Evolutionary conservation across 352 stramenopile genomes (phyloP).

Genomic region (Globisporangium yorkense): DNA sequence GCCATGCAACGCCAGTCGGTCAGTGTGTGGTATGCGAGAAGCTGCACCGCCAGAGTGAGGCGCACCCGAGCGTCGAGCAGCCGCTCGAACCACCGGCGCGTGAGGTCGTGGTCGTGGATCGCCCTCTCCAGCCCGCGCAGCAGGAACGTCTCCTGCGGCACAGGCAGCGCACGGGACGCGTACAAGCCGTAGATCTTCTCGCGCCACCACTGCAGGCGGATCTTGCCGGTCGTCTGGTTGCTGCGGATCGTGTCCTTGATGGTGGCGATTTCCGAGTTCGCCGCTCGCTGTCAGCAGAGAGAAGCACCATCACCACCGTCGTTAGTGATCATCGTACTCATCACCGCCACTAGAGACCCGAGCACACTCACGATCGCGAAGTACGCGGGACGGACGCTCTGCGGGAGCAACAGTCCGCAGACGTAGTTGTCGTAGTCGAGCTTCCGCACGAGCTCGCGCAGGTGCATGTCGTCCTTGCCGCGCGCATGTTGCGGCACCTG

Average conservation of each 20-base stretch:
- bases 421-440: conserved; percentile 84
- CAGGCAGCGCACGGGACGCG: conserved; percentile 7
- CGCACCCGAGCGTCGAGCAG: conserved; percentile 79
- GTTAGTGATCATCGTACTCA: neutral
- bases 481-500: neutral
- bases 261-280: conserved; percentile 88
- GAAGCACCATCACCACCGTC: neutral
- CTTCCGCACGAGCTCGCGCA: conserved; percentile 21
- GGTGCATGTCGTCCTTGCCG: neutral
- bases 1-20: neutral
- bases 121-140: conserved; percentile 58
- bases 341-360: neutral
- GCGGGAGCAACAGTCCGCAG: conserved; percentile 62
- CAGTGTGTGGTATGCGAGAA: neutral
- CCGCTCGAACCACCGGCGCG: conserved; percentile 88
- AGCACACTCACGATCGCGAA: conserved; percentile 67
- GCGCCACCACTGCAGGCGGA: conserved; percentile 92
- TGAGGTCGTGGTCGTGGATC: conserved; percentile 72
- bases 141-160: conserved; percentile 53
- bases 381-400: conserved; percentile 54
- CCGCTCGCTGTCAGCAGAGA: conserved; percentile 43
- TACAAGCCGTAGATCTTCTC: conserved; percentile 79
- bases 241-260: conserved; percentile 87
- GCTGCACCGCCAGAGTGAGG: neutral
- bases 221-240: conserved; percentile 82